These are phyloP conservation scores for Globisporangium acanthophoron DNA, from an alignment of 352 stramenopile genomes.

Conservation along the genomic window DNA sequence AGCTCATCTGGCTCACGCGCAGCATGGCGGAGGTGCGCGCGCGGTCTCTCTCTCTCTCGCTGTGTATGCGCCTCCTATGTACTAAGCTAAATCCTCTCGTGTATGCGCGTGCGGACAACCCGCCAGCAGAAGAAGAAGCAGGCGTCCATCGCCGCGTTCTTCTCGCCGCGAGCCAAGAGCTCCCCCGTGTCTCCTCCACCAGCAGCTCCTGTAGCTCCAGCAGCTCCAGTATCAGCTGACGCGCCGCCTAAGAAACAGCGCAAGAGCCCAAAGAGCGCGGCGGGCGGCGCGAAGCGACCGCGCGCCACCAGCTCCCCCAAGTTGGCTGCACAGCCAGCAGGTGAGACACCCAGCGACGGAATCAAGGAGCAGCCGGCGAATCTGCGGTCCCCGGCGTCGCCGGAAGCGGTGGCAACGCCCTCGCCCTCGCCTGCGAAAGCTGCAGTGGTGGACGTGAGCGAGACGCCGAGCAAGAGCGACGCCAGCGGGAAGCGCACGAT, in stretches of 20 bases:
- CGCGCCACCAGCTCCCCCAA: neutral
- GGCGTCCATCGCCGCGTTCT: conserved; percentile 73
- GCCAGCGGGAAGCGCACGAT: conserved; percentile 1
- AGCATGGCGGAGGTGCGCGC: too few relatives aligned
- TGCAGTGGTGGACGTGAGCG: neutral
- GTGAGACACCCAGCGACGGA: neutral
- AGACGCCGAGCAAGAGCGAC: neutral
- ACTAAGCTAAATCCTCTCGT: neutral
- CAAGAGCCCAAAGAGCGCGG: conserved; percentile 13
- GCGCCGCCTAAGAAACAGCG: conserved; percentile 2
- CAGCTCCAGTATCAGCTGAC: neutral
- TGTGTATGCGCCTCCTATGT: neutral
- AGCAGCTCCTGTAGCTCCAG: neutral
- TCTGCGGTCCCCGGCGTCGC: neutral
- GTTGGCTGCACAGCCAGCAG: too few relatives aligned
- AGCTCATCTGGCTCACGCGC: too few relatives aligned
- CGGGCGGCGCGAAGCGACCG: conserved; percentile 6
- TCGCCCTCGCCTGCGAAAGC: too few relatives aligned
- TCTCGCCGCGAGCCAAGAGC: conserved; percentile 49
- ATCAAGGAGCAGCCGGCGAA: neutral
- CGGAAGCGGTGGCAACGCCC: neutral
- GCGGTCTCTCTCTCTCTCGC: neutral
- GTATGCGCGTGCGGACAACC: neutral
- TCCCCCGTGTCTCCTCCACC: neutral
- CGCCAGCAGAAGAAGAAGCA: conserved; percentile 59